Conservation (phyloP, 2,329 filamentous ascomycete genomes). For the Exophiala sp. region DNA sequence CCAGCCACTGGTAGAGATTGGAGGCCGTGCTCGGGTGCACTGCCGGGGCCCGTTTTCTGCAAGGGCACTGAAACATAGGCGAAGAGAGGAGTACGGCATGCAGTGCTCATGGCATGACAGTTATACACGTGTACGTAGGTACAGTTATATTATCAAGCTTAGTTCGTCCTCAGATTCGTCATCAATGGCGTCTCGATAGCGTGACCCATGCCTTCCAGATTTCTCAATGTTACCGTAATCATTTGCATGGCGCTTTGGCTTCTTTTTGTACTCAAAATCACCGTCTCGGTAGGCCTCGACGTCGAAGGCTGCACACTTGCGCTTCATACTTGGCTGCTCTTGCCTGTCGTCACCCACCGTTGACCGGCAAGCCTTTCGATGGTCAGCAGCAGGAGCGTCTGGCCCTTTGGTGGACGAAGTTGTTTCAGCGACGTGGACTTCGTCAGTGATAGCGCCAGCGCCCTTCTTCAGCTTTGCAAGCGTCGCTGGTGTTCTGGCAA, state of each 20-base stretch:
- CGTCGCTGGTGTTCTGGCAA: slow-evolving; percentile 43
- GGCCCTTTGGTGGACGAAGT: neutral
- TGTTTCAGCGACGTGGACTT: neutral
- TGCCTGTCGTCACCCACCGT: neutral
- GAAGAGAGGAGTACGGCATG: neutral
- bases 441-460: neutral
- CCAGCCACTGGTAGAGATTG: neutral
- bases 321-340: slow-evolving; percentile 20
- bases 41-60: slow-evolving; percentile 5
- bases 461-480: neutral
- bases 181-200: neutral
- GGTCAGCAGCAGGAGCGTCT: neutral
- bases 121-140: neutral
- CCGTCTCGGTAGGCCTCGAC: slow-evolving; percentile 7
- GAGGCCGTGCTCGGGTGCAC: neutral
- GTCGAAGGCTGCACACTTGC: slow-evolving; percentile 1
- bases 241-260: neutral
- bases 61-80: slow-evolving; percentile 12
- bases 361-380: neutral
- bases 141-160: slow-evolving; percentile 12
- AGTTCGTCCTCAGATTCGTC: slow-evolving; percentile 17
- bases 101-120: neutral
- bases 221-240: neutral
- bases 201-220: neutral
- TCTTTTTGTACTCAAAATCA: slow-evolving; percentile 13